Evolutionary conservation across 2,329 filamentous ascomycete species (phyloP), one percentile per base, ranked within the genome.

Genomic region (Hypoxylon sp.): DNA sequence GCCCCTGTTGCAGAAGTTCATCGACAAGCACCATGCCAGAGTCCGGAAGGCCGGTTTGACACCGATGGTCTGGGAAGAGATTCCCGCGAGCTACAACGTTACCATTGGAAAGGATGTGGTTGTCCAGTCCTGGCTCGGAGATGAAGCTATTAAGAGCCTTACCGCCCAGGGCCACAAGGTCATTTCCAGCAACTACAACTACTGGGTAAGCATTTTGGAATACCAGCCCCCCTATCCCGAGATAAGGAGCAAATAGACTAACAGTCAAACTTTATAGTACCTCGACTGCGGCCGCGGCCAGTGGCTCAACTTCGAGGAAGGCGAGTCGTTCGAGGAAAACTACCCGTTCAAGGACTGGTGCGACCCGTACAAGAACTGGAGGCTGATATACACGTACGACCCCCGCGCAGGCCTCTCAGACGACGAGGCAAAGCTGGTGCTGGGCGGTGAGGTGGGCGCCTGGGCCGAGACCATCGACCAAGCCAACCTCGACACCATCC

Each of bases 1-100:
- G 76, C 92, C 94, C 1, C 85, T 96, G 22, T 86, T 97, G 77
- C 93, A 97, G 78, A 88, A 86, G 64, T 94, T 97, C 77, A 83
- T 97, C 70, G 87, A 92, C 77, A 85, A 86, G 71, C 90, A 90
- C 74, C 92, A 95, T 78, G 84, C 81, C 31, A 88, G 90, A 50
- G 84, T 96, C 44, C 83, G 88, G 50, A 81, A 85, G 48, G 84
- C 86, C 5, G 91, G 91, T 3, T 81, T 97, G 57, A 87, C 86
- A 4, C 93, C 94, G 0, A 83, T 97, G 22, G 92, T 95, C 0
- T 97, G 94, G 94, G 93, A 97, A 79, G 94, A 97, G 79, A 94
- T 96, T 85, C 83, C 93, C 0, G 83, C 92, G 8, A 85, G 90
- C 25, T 97, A 93, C 91, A 92, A 95, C 77, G 82, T 96, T 50